Base-by-base conservation (phyloP, 495 filamentous ascomycete species). In the Podospora pseudoanserina region DNA sequence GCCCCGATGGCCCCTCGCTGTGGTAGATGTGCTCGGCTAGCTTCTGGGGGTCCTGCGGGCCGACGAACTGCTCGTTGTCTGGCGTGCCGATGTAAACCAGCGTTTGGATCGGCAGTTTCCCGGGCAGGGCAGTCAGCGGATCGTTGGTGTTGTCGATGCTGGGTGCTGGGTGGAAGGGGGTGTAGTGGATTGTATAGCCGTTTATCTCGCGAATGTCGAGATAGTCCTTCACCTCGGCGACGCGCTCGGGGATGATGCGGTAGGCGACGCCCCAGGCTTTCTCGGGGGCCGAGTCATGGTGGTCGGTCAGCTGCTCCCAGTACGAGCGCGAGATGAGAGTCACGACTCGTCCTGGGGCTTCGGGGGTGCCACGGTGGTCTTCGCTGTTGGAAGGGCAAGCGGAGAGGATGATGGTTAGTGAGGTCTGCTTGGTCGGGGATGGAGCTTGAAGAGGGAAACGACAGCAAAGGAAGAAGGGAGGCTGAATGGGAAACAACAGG, bases 171-270 rank as follows among this genome's bases (percentile, higher is more conserved):
- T 91, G 82, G 78, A 97, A 97, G 1, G 89, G 87, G 23, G 92
- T 94, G 78, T 92, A 92, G 75, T 96, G 92, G 70, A 95, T 93
- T 39, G 86, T 91, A 76, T 98, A 98, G 6, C 96, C 96, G 76
- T 98, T 95, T 72, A 97, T 97, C 80, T 99, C 96, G 16, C 96
- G 90, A 66, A 97, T 93, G 75, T 98, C 94, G 49, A 99, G 92
- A 77, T 97, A 80, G 65, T 90, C 85, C 67, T 91, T 89, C 3
- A 97, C 96, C 79, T 93, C 90, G 67, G 86, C 84, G 18, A 95
- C 91, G 67, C 89, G 86, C 1, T 83, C 80, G 11, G 88, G 73
- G 6, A 87, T 80, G 72, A 99, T 97, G 71, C 94, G 92, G 79
- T 97, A 99, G 55, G 93, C 94, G 4, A 90, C 91, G 66, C 96